These are phyloP conservation scores for Daldinia concentrica DNA, from an alignment of 495 filamentous ascomycete genomes.

Conservation along the genomic window DNA sequence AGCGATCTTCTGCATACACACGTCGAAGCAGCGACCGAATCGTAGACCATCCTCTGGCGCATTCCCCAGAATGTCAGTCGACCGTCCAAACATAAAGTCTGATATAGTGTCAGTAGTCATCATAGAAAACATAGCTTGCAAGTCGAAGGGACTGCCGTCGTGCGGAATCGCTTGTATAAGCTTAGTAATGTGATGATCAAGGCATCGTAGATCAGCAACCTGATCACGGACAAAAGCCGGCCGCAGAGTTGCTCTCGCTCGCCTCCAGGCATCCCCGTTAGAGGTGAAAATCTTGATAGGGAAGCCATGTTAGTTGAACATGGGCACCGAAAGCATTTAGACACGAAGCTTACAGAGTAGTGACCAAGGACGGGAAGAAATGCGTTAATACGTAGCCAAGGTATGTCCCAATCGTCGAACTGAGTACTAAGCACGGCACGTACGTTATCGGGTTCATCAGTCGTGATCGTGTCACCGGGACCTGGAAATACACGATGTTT, in stretches of 20 bases:
- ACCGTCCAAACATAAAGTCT: conserved; percentile 67
- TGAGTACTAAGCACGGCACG: conserved; percentile 67
- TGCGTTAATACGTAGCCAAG: conserved; percentile 43
- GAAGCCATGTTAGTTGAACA: background rate
- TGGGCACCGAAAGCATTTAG: background rate
- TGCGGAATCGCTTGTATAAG: conserved; percentile 57
- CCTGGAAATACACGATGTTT: conserved; percentile 41
- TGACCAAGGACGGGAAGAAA: conserved; percentile 50
- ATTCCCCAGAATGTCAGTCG: conserved; percentile 48
- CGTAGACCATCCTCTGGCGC: conserved; percentile 46
- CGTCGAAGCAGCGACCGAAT: conserved; percentile 55
- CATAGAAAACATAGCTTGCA: conserved; percentile 67
- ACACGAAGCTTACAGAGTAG: conserved; percentile 31
- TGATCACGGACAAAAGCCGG: conserved; percentile 61
- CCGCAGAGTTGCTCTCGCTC: conserved; percentile 55
- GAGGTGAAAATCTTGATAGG: conserved; percentile 67
- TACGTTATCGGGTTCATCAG: conserved; percentile 78
- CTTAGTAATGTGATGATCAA: conserved; percentile 66
- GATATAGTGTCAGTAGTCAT: conserved; percentile 74
- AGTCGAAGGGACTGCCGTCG: conserved; percentile 61
- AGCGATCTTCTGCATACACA: conserved; percentile 49
- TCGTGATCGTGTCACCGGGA: conserved; percentile 54
- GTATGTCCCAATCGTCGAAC: conserved; percentile 68
- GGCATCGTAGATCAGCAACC: conserved; percentile 61
- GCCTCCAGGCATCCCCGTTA: conserved; percentile 74